A percentile compares a stretch with the other conserved stretches of the same genome.
Conservation (phyloP, 352 stramenopile species). For the Phytophthora hybrid region DNA sequence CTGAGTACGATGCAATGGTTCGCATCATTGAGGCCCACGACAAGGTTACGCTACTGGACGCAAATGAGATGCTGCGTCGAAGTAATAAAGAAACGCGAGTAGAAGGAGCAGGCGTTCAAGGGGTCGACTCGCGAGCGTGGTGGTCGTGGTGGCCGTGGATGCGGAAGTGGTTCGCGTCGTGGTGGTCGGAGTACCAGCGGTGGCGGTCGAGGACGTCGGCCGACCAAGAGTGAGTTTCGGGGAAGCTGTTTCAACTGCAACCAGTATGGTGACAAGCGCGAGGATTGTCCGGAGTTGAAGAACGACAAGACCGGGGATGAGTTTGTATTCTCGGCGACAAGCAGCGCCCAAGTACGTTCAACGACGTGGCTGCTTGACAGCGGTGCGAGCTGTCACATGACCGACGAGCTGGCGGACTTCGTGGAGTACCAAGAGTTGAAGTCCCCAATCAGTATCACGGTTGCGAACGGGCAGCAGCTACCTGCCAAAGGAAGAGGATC, state of each 20-base stretch:
- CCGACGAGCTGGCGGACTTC: slow-evolving; percentile 16
- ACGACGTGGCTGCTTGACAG: slow-evolving; percentile 32
- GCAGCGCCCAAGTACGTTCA: not conserved
- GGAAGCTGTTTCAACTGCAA: slow-evolving; percentile 18
- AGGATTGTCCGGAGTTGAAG: not conserved
- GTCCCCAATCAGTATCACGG: not conserved
- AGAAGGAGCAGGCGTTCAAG: slow-evolving; percentile 27
- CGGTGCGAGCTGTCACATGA: slow-evolving; percentile 23
- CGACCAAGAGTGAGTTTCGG: not conserved
- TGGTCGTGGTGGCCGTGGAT: not conserved
- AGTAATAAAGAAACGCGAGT: slow-evolving; percentile 19
- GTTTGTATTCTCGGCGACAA: slow-evolving; percentile 22
- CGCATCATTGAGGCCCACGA: slow-evolving; percentile 27
- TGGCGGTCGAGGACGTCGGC: not conserved
- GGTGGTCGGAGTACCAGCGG: not conserved
- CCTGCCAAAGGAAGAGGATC: not conserved
- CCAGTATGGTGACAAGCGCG: slow-evolving; percentile 9
- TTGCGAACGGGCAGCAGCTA: not conserved
- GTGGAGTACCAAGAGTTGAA: not conserved
- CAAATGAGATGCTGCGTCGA: slow-evolving; percentile 37
- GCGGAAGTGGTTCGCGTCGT: not conserved
- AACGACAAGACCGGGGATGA: not conserved
- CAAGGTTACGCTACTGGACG: slow-evolving; percentile 19
- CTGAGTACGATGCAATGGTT: slow-evolving; percentile 36
- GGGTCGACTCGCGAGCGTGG: not conserved